Evolutionary conservation across 1,284 basidiomycete species (phyloP), one percentile per base, ranked within the genome.

Genomic region (Macrocystidia cucumis): DNA sequence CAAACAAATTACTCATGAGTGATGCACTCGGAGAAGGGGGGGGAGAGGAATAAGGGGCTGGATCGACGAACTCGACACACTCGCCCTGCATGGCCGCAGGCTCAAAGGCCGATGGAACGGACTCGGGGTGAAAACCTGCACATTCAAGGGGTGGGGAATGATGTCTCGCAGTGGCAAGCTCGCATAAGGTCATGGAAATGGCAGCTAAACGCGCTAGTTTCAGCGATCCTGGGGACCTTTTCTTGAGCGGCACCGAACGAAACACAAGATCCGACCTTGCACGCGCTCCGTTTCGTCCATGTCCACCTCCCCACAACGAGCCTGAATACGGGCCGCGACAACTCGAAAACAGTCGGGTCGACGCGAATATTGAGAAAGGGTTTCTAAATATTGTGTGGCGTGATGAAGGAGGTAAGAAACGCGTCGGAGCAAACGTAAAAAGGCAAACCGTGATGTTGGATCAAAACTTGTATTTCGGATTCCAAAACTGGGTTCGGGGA

Each of bases 111-210:
- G 35, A 32, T 40, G 27, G 32, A 39, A 35, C 14, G 26, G 27
- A 17, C 38, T 49, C 46, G 12, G 43, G 33, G 22, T 49, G 47
- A 46, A 73, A 77, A 0, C 60, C 46, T 4, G 54, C 55, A 41
- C 82, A 86, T 57, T 86, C 82, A 44, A 83, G 55, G 5, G 83
- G 83, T 13, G 72, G 57, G 0, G 78, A 67, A 51, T 78, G 63
- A 45, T 78, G 70, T 38, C 69, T 68, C 18, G 80, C 83, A 1
- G 81, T 86, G 12, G 72, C 69, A 9, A 87, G 59, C 53, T 86
- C 82, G 53, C 82, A 86, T 29, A 86, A 57, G 1, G 82, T 84
- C 77, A 86, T 78, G 2, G 73, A 67, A 34, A 87, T 81, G 1
- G 82, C 80, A 44, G 73, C 82, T 86, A 52, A 9, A 26, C 12